A percentile compares a stretch with the other conserved stretches of the same genome.
Evolutionary conservation across 176 grass and related monocot genomes (phyloP).

Genomic region (Musa schizocarpa): DNA sequence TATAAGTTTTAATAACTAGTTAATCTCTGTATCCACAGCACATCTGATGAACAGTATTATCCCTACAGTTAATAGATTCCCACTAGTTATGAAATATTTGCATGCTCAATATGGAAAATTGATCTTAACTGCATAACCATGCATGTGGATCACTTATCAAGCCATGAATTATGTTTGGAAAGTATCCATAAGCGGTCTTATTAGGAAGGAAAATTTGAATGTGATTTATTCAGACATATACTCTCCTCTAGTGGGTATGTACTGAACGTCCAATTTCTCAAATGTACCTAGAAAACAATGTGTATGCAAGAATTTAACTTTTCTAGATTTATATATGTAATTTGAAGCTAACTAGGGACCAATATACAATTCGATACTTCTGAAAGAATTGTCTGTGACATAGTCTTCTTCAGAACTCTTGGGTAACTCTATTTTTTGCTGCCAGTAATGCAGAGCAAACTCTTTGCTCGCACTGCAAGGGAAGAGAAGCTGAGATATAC

Average conservation of each 20-base stretch:
- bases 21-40: no score
- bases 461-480: slow-evolving; percentile 90
- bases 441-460: slow-evolving; percentile 62
- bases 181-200: no score
- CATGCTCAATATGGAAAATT: neutral
- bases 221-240: neutral
- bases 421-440: neutral
- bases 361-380: neutral
- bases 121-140: neutral
- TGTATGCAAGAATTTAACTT: no score
- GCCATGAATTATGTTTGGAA: neutral
- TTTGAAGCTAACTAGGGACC: neutral
- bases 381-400: neutral
- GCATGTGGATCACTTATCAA: neutral
- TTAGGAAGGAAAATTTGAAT: neutral
- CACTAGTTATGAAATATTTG: neutral
- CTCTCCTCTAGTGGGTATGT: neutral
- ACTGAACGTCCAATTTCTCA: neutral
- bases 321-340: neutral
- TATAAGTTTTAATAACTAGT: no score
- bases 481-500: slow-evolving; percentile 96
- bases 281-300: neutral
- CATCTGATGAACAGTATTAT: neutral
- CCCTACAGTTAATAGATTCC: neutral
- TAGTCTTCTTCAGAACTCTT: neutral